Base-by-base conservation (phyloP, 257 asterid genomes). In the Scutellaria barbata region DNA sequence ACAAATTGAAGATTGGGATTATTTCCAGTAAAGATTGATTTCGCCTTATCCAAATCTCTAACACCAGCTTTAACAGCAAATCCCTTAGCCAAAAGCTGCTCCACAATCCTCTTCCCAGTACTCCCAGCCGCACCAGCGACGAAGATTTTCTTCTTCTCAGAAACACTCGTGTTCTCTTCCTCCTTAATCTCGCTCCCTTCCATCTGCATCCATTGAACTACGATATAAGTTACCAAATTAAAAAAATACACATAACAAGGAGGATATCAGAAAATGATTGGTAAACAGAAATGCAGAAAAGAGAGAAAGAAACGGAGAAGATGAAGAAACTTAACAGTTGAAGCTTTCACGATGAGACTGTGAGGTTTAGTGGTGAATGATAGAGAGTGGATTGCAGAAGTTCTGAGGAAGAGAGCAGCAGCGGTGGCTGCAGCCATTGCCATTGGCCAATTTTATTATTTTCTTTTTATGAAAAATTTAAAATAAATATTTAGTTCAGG, bases 41-140 rank as follows among this genome's bases (percentile, higher is more conserved):
- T 94, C 14, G 95, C 99, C 83, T 89, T 94, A 56, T 89, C 90
- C 10, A 89, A 66, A 61, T 91, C 93, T 22, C 99, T 88, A 10
- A 94, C 98, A 1, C 95, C 99, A 52, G 99, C 97, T 76, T 86
- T 89, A 40, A 94, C 97, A 63, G 89, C 85, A 85, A 91, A 94
- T 0, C 99, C 97, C 74, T 84, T 91, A 13, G 89, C 84, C 86
- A 94, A 77, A 59, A 94, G 94, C 89, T 91, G 96, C 81, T 89
- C 95, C 74, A 91, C 97, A 16, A 94, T 85, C 82, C 97, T 89
- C 85, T 87, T 91, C 8, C 98, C 98, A 9, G 98, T 93, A 74
- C 79, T 91, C 33, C 98, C 98, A 30, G 95, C 80, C 8, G 98
- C 98, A 22, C 98, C 98, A 4, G 96, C 98, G 22, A 94, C 97